phyloP scores from a whole-genome alignment of 176 grass and related monocot species.

The Oryza glumipatula region DNA sequence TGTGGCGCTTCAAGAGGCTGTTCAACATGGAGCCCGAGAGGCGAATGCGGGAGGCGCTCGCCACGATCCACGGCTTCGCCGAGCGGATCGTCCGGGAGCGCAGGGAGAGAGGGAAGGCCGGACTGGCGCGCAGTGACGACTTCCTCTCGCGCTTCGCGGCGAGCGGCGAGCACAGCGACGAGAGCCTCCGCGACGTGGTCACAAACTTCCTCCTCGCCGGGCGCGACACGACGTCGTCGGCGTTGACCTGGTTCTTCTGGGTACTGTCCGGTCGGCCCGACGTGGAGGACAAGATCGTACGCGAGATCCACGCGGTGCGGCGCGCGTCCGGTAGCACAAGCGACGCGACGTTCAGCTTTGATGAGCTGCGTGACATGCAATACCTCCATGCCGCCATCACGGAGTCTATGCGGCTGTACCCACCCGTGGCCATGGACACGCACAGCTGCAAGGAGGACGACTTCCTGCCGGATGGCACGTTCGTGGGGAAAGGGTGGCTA shows the following conservation, averaged over 20 bases:
- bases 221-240: constrained; percentile 75
- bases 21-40: constrained; percentile 55
- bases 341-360: constrained; percentile 41
- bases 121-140: constrained; percentile 34
- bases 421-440: constrained; percentile 60
- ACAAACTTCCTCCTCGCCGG: constrained; percentile 72
- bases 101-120: constrained; percentile 17
- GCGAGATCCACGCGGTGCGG: constrained; percentile 44
- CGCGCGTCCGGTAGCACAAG: background rate
- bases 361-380: constrained; percentile 65
- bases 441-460: constrained; percentile 54
- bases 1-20: constrained; percentile 65
- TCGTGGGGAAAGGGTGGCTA: constrained; percentile 58
- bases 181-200: constrained; percentile 63
- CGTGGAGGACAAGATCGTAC: constrained; percentile 55
- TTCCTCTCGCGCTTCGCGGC: constrained; percentile 65
- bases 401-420: constrained; percentile 72
- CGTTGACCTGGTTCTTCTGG: constrained; percentile 89
- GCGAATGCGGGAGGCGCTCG: constrained; percentile 41
- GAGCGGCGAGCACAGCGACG: constrained; percentile 38
- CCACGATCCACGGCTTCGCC: constrained; percentile 51
- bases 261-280: constrained; percentile 45
- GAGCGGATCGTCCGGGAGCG: constrained; percentile 43
- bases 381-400: constrained; percentile 66
- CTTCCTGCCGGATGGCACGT: constrained; percentile 56